Base-by-base conservation (phyloP, 2,329 filamentous ascomycete species). In the Didymella keratinophila region DNA sequence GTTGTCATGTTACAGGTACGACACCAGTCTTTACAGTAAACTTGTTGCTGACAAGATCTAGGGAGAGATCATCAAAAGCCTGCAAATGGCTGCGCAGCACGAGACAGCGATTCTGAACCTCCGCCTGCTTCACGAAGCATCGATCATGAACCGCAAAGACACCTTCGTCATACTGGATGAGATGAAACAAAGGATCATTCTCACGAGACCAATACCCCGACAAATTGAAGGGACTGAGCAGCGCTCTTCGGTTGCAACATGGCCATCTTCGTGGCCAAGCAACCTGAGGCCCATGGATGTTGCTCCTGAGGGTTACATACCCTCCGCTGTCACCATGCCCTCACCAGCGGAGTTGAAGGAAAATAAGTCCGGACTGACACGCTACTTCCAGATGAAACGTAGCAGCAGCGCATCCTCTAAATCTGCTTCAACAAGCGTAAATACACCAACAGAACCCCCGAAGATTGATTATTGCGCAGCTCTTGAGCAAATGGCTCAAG, bases 31-130 rank as follows among this genome's bases (percentile, higher is more conserved):
- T 16, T 11, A 27, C 20, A 27, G 7, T 18, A 28, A 39, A n/a
- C 4, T 7, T 18, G 14, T n/a, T n/a, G 10, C 46, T 49, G 21
- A 50, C 23, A 42, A 4, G 11, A 25, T 10, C 14, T 76, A 79
- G 58, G 72, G 74, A 23, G 75, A 79, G 56, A 73, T 79, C 18
- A 76, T 80, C 44, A 70, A 72, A 48, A 71, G 71, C 48, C 63
- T 80, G 20, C 73, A 79, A 55, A 68, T 78, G 52, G 76, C 73
- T n/a, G 66, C 71, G 36, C 68, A 75, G 41, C 71, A 72, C 37
- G 71, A 72, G 41, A 57, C 36, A 18, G 71, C 71, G 0, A 62
- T 71, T 10, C 60, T 78, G n/a, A 76, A 79, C 52, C 58, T 77
- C 10, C 68, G 65, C 2, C 56, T 69, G 16, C 64, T 80, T 20